Conservation (phyloP, 139 green algal genomes). For the Penium margaritaceum region DNA sequence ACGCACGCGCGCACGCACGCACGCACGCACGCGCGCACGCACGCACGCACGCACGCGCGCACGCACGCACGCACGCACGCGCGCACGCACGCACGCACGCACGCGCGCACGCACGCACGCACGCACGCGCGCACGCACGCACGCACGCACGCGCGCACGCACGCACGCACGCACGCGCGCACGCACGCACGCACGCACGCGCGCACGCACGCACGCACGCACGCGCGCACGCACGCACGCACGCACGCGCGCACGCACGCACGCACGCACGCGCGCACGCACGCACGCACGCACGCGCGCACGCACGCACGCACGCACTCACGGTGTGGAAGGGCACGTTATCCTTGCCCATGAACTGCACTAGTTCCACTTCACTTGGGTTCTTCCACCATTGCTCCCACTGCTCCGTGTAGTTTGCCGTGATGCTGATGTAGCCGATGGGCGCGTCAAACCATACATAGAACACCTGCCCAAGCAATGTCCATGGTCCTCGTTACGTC, state of each 20-base stretch:
- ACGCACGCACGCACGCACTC: constrained; percentile 13
- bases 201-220: constrained; percentile 11
- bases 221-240: constrained; percentile 12
- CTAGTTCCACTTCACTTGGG: constrained; percentile 86
- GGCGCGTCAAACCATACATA: constrained; percentile 98
- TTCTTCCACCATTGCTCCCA: constrained; percentile 87
- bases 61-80: constrained; percentile 10
- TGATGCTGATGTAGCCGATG: constrained; percentile 97
- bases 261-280: constrained; percentile 14
- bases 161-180: constrained; percentile 15
- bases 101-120: constrained; percentile 4
- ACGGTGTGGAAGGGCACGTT: constrained; percentile 89
- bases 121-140: constrained; percentile 10
- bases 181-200: constrained; percentile 16
- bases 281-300: constrained; percentile 14
- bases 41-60: constrained; percentile 9
- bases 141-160: constrained; percentile 13
- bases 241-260: constrained; percentile 8
- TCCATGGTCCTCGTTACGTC: too few relatives aligned
- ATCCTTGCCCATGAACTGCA: constrained; percentile 99
- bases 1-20: constrained; percentile 10
- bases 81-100: constrained; percentile 7
- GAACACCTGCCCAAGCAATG: constrained; percentile 68
- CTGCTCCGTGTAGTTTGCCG: constrained; percentile 75
- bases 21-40: constrained; percentile 9